Conservation (phyloP, 2,329 filamentous ascomycete genomes). For the Claviceps lovelessii region DNA sequence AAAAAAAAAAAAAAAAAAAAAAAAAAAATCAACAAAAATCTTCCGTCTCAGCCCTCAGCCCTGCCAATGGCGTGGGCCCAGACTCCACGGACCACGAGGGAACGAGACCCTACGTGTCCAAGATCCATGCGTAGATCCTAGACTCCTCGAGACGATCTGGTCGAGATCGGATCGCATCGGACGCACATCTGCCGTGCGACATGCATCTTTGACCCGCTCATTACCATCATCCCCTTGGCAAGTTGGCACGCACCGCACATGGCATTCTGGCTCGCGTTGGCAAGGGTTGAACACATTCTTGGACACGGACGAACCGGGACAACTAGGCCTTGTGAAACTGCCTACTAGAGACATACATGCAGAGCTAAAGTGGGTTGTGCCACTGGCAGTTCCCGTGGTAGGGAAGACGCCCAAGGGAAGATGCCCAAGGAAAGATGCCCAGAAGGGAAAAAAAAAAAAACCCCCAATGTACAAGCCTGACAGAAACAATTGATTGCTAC, state of each 20-base stretch:
- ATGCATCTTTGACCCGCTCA: background rate
- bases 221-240: too few species aligned
- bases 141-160: background rate
- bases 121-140: background rate
- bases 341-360: background rate
- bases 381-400: slow-evolving; percentile 2
- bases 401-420: background rate
- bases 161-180: background rate
- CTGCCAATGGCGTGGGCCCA: too few species aligned
- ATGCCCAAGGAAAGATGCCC: background rate
- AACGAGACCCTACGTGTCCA: too few species aligned
- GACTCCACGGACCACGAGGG: too few species aligned
- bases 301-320: too few species aligned
- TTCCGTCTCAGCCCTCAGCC: background rate
- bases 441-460: background rate
- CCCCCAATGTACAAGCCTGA: background rate
- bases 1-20: too few species aligned
- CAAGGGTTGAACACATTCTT: too few species aligned
- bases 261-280: too few species aligned
- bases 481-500: background rate
- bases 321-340: background rate
- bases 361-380: slow-evolving; percentile 3
- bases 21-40: too few species aligned
- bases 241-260: too few species aligned
- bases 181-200: background rate